A percentile compares a stretch with the other conserved stretches of the same genome.
Conservation (phyloP, 2,329 filamentous ascomycete genomes). For the Aspergillus intermedius region DNA sequence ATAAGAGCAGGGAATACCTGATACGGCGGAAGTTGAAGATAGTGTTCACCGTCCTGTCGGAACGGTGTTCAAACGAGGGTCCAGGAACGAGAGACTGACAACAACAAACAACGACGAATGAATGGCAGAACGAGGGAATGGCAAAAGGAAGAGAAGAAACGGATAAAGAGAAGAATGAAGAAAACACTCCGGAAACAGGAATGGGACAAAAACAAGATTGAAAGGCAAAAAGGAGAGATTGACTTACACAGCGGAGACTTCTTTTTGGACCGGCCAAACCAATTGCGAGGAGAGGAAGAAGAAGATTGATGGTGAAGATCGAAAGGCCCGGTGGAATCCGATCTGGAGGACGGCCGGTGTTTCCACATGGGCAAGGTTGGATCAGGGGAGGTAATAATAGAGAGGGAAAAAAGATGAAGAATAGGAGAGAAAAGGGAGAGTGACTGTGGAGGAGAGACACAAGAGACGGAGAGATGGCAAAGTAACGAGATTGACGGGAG, state of each 20-base stretch:
- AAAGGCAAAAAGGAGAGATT: constrained; percentile 9
- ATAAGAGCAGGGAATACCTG: too few species aligned
- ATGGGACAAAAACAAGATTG: neutral
- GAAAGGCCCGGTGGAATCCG: constrained; percentile 30
- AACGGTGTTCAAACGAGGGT: neutral
- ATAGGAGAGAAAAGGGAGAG: constrained; percentile 6
- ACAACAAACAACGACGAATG: neutral
- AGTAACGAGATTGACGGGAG: constrained; percentile 4
- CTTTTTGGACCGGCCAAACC: constrained; percentile 33
- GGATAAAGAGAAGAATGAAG: constrained; percentile 2
- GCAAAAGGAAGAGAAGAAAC: neutral
- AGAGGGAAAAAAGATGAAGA: too few species aligned
- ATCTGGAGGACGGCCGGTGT: constrained; percentile 34
- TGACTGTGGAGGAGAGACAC: constrained; percentile 9
- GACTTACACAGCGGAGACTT: constrained; percentile 26
- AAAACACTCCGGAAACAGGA: neutral
- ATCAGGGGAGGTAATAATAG: constrained; percentile 4
- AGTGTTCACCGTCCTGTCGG: neutral
- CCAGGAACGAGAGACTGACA: neutral
- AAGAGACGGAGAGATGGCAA: constrained; percentile 4
- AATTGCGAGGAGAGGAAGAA: constrained; percentile 15
- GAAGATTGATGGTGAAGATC: constrained; percentile 23
- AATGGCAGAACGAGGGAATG: constrained; percentile 2
- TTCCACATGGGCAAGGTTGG: constrained; percentile 33
- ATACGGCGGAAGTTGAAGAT: too few species aligned